A percentile compares a stretch with the other conserved stretches of the same genome.
phyloP scores from a whole-genome alignment of 805 yeast genomes.

The Sugiyamaella americana region DNA sequence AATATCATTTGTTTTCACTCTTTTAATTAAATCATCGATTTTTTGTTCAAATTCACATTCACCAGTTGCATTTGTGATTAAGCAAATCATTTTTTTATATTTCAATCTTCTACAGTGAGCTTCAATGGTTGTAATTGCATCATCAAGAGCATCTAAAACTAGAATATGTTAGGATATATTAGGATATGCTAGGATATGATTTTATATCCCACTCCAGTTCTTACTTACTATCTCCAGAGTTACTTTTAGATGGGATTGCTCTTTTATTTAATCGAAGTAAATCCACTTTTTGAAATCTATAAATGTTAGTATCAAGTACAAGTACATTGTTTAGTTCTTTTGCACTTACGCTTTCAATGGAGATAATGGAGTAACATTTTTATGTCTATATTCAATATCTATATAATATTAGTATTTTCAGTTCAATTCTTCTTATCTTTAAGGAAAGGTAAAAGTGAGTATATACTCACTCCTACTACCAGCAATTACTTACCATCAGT shows the following conservation, averaged over 20 bases:
- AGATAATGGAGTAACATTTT: neutral
- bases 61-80: constrained; percentile 30
- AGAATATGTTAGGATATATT: no score
- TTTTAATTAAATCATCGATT: constrained; percentile 4
- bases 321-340: no score
- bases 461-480: neutral
- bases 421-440: neutral
- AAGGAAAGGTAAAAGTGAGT: neutral
- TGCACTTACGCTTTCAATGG: neutral
- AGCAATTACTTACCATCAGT: neutral
- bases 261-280: no score
- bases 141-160: constrained; percentile 24
- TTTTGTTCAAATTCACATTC: constrained; percentile 6
- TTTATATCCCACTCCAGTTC: no score
- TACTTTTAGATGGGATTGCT: no score
- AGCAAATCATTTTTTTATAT: constrained; percentile 35
- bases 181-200: no score
- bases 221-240: no score
- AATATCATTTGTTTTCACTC: constrained; percentile 13
- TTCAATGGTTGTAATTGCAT: constrained; percentile 34
- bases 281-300: no score
- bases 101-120: constrained; percentile 25
- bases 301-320: no score
- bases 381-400: neutral
- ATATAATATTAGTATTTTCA: neutral